A percentile compares a stretch with the other conserved stretches of the same genome.
Evolutionary conservation across 495 filamentous ascomycete species (phyloP).

Genomic region (Schizothecium vesticola): DNA sequence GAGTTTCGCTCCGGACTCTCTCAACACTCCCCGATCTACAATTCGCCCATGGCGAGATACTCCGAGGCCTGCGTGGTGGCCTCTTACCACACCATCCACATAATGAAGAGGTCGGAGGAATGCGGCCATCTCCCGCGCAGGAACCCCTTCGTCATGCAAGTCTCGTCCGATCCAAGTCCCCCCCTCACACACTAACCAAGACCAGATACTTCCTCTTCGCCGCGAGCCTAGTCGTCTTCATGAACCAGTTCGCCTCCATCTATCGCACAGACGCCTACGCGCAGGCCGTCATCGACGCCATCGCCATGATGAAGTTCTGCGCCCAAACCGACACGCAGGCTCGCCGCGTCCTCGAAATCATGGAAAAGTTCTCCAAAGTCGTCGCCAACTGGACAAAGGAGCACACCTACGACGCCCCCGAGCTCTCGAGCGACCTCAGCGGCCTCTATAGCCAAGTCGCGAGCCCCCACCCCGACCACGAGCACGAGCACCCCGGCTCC

Average conservation of each 20-base stretch:
- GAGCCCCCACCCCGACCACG: constrained; percentile 9
- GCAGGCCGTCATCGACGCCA: constrained; percentile 52
- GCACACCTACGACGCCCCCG: constrained; percentile 32
- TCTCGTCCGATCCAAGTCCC: neutral
- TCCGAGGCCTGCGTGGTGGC: constrained; percentile 67
- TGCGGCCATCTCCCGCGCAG: constrained; percentile 58
- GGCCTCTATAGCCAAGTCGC: constrained; percentile 21
- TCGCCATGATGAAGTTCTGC: constrained; percentile 57
- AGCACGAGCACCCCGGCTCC: constrained; percentile 6
- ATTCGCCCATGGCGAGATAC: constrained; percentile 54
- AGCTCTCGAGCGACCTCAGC: constrained; percentile 37
- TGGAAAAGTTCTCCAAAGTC: constrained; percentile 55
- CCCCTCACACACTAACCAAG: neutral
- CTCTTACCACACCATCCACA: constrained; percentile 59
- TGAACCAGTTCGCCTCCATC: constrained; percentile 64
- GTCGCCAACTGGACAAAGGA: constrained; percentile 41
- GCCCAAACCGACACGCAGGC: constrained; percentile 61
- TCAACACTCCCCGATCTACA: constrained; percentile 23
- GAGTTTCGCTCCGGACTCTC: constrained; percentile 29
- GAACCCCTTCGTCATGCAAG: constrained; percentile 63
- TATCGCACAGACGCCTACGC: constrained; percentile 53
- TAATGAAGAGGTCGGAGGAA: constrained; percentile 54
- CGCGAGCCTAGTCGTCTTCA: constrained; percentile 60
- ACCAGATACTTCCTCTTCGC: constrained; percentile 65
- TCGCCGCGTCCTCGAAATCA: constrained; percentile 56